Evolutionary conservation across 2,329 filamentous ascomycete genomes (phyloP), one percentile per base, ranked within the genome.

Genomic region (Ceratocystis cubensis): DNA sequence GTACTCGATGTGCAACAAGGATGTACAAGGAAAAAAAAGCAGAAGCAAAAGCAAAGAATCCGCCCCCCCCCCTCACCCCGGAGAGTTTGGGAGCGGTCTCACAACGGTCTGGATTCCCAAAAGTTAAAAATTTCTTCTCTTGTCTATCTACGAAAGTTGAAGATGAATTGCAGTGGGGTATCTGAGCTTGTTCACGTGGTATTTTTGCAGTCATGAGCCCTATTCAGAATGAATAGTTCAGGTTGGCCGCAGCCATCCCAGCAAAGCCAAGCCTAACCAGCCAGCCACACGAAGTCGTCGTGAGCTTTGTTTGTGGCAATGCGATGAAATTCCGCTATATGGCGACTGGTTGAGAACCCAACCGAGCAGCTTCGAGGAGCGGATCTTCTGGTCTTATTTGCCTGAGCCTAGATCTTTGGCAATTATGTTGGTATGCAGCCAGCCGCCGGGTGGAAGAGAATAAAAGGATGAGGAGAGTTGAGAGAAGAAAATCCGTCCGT

Each of bases 231-330:
- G 37, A 41, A 41, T 41, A 41, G 37, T 41, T 41, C 10, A 41
- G 13, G 10, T 41, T 41, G 37, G 37, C 37, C 37, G 37, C 37
- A 41, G 37, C 37, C 3, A 41, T 53, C 7, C 20, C 22, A 15
- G 10, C 8, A 22, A 53, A 25, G 46, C 20, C 46, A 48, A 22
- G 46, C 46, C 46, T 22, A 48, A 10, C 48, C 20, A 20, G 48
- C 46, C 46, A 48, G 48, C 48, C 22, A 53, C 56, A 59, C 56
- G 56, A 59, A 59, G 56, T 59, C 56, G 56, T 59, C 6, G 22
- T 17, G 56, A 37, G 17, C 28, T 15, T 59, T 59, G 4, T 20
- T 28, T n/a, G 56, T 30, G 37, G 37, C 13, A 41, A 41, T 41
- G 10, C 10, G 37, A 41, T 41, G 37, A 41, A 41, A 41, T 41